Base-by-base conservation (phyloP, 176 grass and related monocot species). In the Pharus latifolius region DNA sequence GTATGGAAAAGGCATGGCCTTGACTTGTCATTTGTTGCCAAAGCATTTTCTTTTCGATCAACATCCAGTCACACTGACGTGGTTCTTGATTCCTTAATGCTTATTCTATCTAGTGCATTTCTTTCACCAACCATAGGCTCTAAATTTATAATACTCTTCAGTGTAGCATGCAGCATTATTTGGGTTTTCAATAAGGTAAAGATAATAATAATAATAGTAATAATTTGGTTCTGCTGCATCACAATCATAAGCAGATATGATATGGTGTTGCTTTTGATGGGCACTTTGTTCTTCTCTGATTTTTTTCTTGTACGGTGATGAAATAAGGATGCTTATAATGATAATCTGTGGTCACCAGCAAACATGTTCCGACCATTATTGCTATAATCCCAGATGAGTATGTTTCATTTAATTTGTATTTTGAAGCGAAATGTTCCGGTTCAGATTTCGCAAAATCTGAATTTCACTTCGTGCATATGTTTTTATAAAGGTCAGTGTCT, bases 21-120 rank as follows among this genome's bases (percentile, higher is more conserved):
- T 14, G 61, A 30, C 45, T 68, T 56, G 75, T 59, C 75, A 78
- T 58, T 33, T 22, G 33, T 2, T 9, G 19, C 58, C 16, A 62
- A 69, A 61, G 56, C 47, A 16, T 56, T 45, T 62, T 18, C 63
- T 61, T 48, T 68, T 18, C n/a, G 9, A 29, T 45, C 54, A 56
- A 57, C 66, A 63, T 58, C 65, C 57, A 28, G 74, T 78, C 51
- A 78, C 44, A 20, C 10, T 78, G 75, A 78, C 82, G 82, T 73
- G 82, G 76, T 42, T 57, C 56, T 48, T 59, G 69, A 85, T 85
- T 80, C 82, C 54, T 80, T 51, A 49, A 42, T 19, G 58, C 51
- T 65, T 74, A 67, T 72, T 78, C 26, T 65, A 83, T 29, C 40
- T 56, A 35, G 62, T 73, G 43, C 29, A 59, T 65, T 80, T 64